A percentile compares a stretch with the other conserved stretches of the same genome.
Evolutionary conservation across 2,329 filamentous ascomycete genomes (phyloP).

Genomic region (Venturia effusa): DNA sequence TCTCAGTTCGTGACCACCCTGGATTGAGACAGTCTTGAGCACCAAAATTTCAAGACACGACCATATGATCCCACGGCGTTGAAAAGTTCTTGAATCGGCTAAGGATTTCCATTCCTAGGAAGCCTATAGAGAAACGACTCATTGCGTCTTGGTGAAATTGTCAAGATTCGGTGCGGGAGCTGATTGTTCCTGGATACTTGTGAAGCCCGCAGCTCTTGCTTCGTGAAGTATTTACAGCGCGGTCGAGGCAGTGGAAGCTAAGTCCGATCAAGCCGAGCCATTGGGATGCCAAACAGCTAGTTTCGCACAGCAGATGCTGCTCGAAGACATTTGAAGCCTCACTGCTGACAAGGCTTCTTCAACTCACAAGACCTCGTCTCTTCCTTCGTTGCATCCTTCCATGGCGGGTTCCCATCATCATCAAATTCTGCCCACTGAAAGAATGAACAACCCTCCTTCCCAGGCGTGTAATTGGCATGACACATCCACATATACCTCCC

Average conservation of each 20-base stretch:
- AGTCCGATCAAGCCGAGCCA: background rate
- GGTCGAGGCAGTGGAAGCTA: background rate
- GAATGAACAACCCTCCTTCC: slow-evolving; percentile 50
- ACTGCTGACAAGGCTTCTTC: background rate
- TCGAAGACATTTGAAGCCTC: background rate
- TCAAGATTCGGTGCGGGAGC: background rate
- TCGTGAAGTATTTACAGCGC: background rate
- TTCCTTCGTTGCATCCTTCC: slow-evolving; percentile 26
- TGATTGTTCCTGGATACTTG: background rate
- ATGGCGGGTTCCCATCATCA: slow-evolving; percentile 71
- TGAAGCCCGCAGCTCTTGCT: background rate
- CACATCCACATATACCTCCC: slow-evolving; percentile 95
- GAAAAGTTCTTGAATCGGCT: background rate
- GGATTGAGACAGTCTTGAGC: background rate
- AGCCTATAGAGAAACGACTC: background rate
- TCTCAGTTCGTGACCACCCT: background rate
- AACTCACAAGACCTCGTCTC: background rate
- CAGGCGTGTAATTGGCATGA: slow-evolving; percentile 61
- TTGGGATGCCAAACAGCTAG: background rate
- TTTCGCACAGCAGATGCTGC: background rate
- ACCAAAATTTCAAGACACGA: no score
- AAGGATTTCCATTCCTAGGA: no score
- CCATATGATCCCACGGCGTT: no score
- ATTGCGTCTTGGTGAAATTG: background rate
- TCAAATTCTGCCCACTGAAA: slow-evolving; percentile 84